These are phyloP conservation scores for Chaetomium tenue DNA, from an alignment of 495 filamentous ascomycete genomes.

Conservation along the genomic window DNA sequence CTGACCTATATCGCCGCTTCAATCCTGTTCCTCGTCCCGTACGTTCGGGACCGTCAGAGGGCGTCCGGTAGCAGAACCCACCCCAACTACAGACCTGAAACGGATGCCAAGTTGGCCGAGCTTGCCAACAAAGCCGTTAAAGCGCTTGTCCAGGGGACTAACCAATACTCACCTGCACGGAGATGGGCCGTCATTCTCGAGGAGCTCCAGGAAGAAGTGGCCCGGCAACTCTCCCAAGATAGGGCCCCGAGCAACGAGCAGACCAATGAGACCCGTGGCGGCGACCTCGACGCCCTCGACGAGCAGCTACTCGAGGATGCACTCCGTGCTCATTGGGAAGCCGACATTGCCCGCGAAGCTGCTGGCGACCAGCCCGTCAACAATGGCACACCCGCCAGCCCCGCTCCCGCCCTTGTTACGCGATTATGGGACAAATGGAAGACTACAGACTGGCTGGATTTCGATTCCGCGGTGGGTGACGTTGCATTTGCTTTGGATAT, in stretches of 20 bases:
- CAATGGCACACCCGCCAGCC: background rate
- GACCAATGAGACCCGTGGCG: background rate
- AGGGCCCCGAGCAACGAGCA: background rate
- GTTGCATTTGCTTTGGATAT: background rate
- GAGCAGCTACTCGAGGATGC: slow-evolving; percentile 28
- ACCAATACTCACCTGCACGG: slow-evolving; percentile 22
- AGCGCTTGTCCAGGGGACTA: slow-evolving; percentile 18
- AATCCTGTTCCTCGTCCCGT: slow-evolving; percentile 7
- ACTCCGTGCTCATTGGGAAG: slow-evolving; percentile 29
- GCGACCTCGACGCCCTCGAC: slow-evolving; percentile 11
- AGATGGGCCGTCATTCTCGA: slow-evolving; percentile 29
- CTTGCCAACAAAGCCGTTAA: slow-evolving; percentile 17
- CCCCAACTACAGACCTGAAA: slow-evolving; percentile 8
- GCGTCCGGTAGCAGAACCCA: slow-evolving; percentile 3
- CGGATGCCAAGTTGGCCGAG: slow-evolving; percentile 17
- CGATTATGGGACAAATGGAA: slow-evolving; percentile 30
- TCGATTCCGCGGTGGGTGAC: slow-evolving; percentile 33
- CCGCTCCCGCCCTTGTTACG: background rate
- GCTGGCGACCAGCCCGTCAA: background rate
- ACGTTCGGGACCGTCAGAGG: slow-evolving; percentile 21
- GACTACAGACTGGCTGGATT: slow-evolving; percentile 31
- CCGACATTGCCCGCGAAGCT: slow-evolving; percentile 8
- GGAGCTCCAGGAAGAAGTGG: slow-evolving; percentile 25
- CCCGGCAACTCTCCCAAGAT: slow-evolving; percentile 13
- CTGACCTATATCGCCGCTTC: slow-evolving; percentile 24